Evolutionary conservation across 768 basidiomycete species (phyloP).

Genomic region (Termitomyces sp.): DNA sequence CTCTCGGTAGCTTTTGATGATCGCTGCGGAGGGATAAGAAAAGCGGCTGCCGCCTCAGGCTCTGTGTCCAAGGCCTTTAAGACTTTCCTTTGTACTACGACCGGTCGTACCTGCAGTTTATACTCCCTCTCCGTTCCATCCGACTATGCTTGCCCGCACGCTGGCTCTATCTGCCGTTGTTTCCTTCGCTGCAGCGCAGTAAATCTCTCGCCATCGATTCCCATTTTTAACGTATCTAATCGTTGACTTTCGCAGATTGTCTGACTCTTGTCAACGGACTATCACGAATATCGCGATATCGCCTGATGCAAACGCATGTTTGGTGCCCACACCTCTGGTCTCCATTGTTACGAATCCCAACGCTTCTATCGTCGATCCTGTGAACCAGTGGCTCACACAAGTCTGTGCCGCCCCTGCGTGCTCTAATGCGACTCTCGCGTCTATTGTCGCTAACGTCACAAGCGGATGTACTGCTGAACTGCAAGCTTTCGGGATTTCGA

Average conservation of each 20-base stretch:
- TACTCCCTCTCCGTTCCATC: neutral
- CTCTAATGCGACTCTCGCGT: constrained; percentile 51
- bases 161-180: constrained; percentile 12
- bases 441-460: constrained; percentile 48
- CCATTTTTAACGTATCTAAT: neutral
- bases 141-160: constrained; percentile 7
- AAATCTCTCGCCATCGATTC: neutral
- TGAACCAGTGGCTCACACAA: constrained; percentile 57
- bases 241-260: constrained; percentile 3
- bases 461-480: constrained; percentile 39
- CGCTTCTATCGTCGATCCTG: constrained; percentile 33
- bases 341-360: constrained; percentile 26
- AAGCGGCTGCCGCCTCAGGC: neutral
- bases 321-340: constrained; percentile 41
- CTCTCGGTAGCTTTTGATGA: neutral
- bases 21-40: neutral
- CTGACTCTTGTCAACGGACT: constrained; percentile 41
- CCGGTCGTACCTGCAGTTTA: neutral
- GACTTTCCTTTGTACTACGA: neutral
- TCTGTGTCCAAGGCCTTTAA: neutral
- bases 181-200: constrained; percentile 14
- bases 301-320: constrained; percentile 40
- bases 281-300: constrained; percentile 38
- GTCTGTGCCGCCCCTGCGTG: constrained; percentile 49
- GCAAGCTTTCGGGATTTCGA: constrained; percentile 19